Conservation (phyloP, 2,329 filamentous ascomycete genomes). For the Verticillium dahliae region DNA sequence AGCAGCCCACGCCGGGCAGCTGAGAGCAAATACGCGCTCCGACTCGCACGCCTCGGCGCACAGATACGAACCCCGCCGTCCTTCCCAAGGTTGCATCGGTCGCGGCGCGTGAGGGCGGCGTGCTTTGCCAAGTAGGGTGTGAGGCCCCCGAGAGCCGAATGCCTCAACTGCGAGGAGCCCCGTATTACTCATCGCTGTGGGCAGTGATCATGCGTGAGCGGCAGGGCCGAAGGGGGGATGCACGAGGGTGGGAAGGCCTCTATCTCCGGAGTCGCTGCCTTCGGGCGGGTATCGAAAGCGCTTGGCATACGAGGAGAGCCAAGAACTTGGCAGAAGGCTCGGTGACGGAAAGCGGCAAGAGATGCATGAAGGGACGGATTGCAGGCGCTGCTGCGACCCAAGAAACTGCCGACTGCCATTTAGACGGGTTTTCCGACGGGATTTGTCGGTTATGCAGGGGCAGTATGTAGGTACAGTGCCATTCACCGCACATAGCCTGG, state of each 20-base stretch:
- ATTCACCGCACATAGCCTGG: background rate
- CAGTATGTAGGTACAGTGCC: background rate
- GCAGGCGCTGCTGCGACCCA: background rate
- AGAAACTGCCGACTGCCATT: background rate
- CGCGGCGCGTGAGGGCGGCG: constrained; percentile 22
- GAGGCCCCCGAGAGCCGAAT: constrained; percentile 12
- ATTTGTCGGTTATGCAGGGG: background rate
- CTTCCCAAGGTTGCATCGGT: constrained; percentile 28
- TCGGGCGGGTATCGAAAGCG: constrained; percentile 29
- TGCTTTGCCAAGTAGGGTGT: too few relatives aligned
- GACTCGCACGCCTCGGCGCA: constrained; percentile 29
- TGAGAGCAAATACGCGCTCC: constrained; percentile 21
- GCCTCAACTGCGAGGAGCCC: too few relatives aligned
- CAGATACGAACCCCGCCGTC: constrained; percentile 31
- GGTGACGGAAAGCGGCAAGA: background rate
- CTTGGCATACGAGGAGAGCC: constrained; percentile 28
- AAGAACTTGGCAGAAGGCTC: background rate
- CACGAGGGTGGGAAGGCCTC: background rate
- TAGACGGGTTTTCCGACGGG: background rate
- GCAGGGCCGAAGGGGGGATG: too few relatives aligned
- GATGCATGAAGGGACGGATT: background rate
- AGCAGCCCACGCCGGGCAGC: constrained; percentile 25
- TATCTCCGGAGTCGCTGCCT: constrained; percentile 25
- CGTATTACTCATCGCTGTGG: constrained; percentile 23
- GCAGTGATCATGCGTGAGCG: constrained; percentile 25